Evolutionary conservation across 106 monocot genomes (phyloP).

Genomic region (Agapanthus africanus): DNA sequence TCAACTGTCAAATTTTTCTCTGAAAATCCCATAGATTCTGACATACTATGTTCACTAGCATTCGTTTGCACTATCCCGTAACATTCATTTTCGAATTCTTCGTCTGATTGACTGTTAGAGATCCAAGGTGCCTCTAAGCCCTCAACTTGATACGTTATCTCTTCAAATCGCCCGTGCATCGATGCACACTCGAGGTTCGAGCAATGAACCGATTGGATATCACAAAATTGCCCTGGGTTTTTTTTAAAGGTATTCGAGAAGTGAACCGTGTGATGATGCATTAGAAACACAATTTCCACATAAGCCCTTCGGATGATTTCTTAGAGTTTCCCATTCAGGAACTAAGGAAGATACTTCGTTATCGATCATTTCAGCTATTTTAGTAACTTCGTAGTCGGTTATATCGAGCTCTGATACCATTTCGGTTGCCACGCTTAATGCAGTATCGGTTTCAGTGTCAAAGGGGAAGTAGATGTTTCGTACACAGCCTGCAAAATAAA

Average conservation of each 20-base stretch:
- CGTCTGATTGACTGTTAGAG: conserved; percentile 14
- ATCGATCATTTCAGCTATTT: conserved; percentile 95
- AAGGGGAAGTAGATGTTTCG: conserved; percentile 85
- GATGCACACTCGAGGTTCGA: conserved; percentile 29
- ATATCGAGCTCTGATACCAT: conserved; percentile 94
- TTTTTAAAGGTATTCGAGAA: conserved; percentile 27
- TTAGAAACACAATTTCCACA: conserved; percentile 50
- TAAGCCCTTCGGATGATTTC: conserved; percentile 4
- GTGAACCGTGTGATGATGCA: conserved; percentile 42
- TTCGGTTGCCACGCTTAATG: conserved; percentile 79
- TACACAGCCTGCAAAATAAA: conserved; percentile 44
- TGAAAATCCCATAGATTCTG: conserved; percentile 16
- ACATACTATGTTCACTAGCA: neutral
- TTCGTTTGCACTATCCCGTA: neutral
- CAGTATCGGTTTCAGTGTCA: conserved; percentile 72
- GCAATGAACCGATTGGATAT: conserved; percentile 8
- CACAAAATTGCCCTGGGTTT: neutral
- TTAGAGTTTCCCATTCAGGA: conserved; percentile 62
- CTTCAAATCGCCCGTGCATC: conserved; percentile 70
- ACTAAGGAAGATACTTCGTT: conserved; percentile 57
- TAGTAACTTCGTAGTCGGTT: conserved; percentile 67
- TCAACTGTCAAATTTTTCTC: conserved; percentile 16
- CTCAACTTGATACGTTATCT: conserved; percentile 38
- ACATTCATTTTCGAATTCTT: conserved; percentile 9
- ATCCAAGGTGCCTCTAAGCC: conserved; percentile 1